These are phyloP conservation scores for Echria macrotheca DNA, from an alignment of 495 filamentous ascomycete species.

Conservation along the genomic window DNA sequence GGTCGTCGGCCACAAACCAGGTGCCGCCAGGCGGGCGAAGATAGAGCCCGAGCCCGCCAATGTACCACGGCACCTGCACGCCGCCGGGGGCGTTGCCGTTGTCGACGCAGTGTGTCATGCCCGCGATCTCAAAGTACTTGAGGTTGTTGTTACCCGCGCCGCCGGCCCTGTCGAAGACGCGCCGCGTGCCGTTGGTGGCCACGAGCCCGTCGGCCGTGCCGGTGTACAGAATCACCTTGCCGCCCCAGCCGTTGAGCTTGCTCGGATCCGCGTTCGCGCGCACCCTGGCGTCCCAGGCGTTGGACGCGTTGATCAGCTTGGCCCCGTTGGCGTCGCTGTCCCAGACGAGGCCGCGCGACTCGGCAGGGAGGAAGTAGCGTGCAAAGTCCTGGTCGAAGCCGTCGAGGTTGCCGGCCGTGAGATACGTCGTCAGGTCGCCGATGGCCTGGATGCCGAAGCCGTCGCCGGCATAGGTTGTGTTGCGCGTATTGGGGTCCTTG, in stretches of 20 bases:
- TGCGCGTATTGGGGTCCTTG: background rate
- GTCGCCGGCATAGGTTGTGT: slow-evolving; percentile 1
- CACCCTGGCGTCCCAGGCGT: background rate
- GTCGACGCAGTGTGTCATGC: background rate
- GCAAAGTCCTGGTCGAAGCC: background rate
- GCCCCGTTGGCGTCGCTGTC: background rate
- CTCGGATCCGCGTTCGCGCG: background rate
- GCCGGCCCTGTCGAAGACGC: background rate
- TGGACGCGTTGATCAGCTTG: background rate
- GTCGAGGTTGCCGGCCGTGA: background rate
- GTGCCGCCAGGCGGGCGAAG: background rate
- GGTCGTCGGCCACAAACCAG: too few relatives aligned
- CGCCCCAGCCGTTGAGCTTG: background rate
- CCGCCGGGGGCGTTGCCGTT: background rate
- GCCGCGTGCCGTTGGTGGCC: background rate
- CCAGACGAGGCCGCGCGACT: background rate
- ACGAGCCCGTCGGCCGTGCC: slow-evolving; percentile 1
- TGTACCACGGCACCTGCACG: background rate
- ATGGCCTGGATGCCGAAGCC: background rate
- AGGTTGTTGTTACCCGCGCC: background rate
- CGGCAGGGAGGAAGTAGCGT: background rate
- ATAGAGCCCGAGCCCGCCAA: background rate
- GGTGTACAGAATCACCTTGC: slow-evolving; percentile 1
- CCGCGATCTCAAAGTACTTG: background rate
- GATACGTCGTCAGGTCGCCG: background rate